A percentile compares a stretch with the other conserved stretches of the same genome.
Evolutionary conservation across 345 rosid species (phyloP).

Genomic region (Lagerstroemia speciosa): DNA sequence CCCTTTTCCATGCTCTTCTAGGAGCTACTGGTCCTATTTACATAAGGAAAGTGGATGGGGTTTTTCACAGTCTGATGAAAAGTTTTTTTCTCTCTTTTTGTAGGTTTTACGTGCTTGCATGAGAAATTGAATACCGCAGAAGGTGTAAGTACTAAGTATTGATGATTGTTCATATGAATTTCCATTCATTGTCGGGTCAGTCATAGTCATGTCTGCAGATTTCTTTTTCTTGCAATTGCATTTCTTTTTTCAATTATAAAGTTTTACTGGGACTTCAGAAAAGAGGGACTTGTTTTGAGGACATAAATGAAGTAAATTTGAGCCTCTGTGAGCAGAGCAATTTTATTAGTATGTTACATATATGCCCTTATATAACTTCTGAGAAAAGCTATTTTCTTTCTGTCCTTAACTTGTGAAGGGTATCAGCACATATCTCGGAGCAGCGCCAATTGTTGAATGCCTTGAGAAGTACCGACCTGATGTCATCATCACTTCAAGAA

Average conservation of each 20-base stretch:
- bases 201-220: background rate
- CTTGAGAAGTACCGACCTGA: conserved; percentile 72
- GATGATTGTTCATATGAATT: conserved; percentile 6
- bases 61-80: background rate
- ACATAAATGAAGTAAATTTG: background rate
- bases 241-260: background rate
- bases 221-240: background rate
- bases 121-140: conserved; percentile 24
- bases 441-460: conserved; percentile 88
- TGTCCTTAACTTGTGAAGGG: conserved; percentile 40
- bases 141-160: conserved; percentile 54
- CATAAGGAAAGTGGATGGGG: background rate
- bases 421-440: conserved; percentile 82
- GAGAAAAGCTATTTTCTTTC: conserved; percentile 4
- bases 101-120: conserved; percentile 33
- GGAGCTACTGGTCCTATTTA: background rate
- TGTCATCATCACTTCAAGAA: conserved; percentile 74
- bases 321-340: background rate
- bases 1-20: background rate
- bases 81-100: conserved; percentile 10
- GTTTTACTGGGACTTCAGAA: background rate
- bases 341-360: background rate
- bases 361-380: background rate
- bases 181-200: background rate
- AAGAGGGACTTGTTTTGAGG: background rate